Base-by-base conservation (phyloP, 192 early-diverging fungal species). In the Coemansia asiatica region DNA sequence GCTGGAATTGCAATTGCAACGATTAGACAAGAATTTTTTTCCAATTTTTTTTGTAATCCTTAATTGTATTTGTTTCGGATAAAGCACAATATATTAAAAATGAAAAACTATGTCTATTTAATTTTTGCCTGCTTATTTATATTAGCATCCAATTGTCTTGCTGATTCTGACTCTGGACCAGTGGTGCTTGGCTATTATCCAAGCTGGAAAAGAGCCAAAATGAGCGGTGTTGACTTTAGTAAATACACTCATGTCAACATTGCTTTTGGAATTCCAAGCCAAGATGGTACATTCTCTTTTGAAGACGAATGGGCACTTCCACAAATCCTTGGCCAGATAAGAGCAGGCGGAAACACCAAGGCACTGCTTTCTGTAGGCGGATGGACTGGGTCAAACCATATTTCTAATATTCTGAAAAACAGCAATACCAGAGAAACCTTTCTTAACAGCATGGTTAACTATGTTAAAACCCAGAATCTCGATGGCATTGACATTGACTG, bases 401-500 rank as follows among this genome's bases (percentile, higher is more conserved):
- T 85, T 50, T 84, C 86, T 19, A 57, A 72, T 21, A 72, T 87
- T 19, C 57, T 83, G 12, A 79, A 83, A 8, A 56, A 63, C 46
- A 18, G 51, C 1, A 23, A 55, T 6, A 59, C 66, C 0, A 68
- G 85, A 5, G 60, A 68, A 12, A 77, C 64, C 0, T 79, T 87
- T 49, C 74, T 88, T 16, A 53, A 64, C 35, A 79, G 78, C 46
- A 85, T 84, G 18, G 28, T 78, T 26, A 23, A 51, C 8, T 69
- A 83, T 27, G 71, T 87, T 25, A 70, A 75, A 36, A 59, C 69
- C 6, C 68, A 83, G 38, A 55, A 77, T 16, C 73, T 88, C 4
- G 88, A 90, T 69, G 90, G 89, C 16, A 75, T 92, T 23, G 64
- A 93, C 65, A 84, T 91, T 61, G 91, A 91, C 67, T 91, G 81